Evolutionary conservation across 2,329 filamentous ascomycete genomes (phyloP).

Genomic region (Sporothrix inflata): DNA sequence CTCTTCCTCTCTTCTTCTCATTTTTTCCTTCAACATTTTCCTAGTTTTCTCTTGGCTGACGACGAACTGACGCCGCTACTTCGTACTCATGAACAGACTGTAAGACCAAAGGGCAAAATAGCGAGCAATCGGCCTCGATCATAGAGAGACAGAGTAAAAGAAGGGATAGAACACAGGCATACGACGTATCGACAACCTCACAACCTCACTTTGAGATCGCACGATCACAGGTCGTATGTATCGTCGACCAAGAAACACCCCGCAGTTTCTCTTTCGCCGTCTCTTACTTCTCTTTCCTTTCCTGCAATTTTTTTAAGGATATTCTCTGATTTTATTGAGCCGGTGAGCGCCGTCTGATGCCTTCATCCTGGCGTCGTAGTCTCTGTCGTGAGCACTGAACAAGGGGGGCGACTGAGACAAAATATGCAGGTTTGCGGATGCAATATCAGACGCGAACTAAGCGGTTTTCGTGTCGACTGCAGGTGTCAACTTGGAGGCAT

Average conservation of each 20-base stretch:
- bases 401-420: slow-evolving; percentile 18
- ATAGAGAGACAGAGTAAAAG: neutral
- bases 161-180: neutral
- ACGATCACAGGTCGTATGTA: neutral
- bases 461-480: neutral
- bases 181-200: neutral
- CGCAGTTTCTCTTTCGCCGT: neutral
- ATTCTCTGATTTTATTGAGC: neutral
- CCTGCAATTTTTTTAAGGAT: neutral
- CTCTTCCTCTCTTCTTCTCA: too few relatives aligned
- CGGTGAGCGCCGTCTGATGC: too few relatives aligned
- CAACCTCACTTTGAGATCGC: neutral
- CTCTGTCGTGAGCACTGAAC: neutral
- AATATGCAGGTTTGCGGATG: slow-evolving; percentile 21
- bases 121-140: neutral
- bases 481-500: neutral
- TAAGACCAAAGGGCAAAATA: neutral
- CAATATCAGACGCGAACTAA: neutral
- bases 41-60: too few relatives aligned
- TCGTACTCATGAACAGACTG: too few relatives aligned
- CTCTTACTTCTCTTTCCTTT: neutral
- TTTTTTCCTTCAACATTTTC: too few relatives aligned
- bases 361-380: neutral
- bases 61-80: too few relatives aligned
- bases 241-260: neutral